Evolutionary conservation across 108 stramenopile genomes (phyloP), one percentile per base, ranked within the genome.

Genomic region (Nitzschia sp.): DNA sequence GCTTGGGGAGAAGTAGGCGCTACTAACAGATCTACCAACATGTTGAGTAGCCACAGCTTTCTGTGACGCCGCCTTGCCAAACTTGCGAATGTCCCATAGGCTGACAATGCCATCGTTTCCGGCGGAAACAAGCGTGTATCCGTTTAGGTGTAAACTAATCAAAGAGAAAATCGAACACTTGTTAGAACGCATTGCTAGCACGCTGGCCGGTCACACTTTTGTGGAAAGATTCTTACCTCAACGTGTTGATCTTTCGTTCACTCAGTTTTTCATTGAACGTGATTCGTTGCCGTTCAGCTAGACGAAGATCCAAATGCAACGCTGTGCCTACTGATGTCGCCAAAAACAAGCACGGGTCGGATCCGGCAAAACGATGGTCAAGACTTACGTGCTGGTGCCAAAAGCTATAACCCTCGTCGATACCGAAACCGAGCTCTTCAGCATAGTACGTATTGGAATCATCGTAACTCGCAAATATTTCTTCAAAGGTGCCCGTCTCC

Each of bases 381-480:
- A 76, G 26, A 47, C 77, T 77, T 44, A 86, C 81, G 44, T 77
- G 75, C 50, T 92, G 89, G 11, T 81, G 77, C 86, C 86, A 95
- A 47, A 62, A 84, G 15, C 30, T n/a, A 53, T 78, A 78, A 1
- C 87, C 90, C 22, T 63, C 53, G 56, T 91, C 87, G 25, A 85
- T 46, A 3, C 82, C 80, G 59, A 71, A 85, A 2, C 93, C 90
- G 53, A 84, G 56, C 48, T 83, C 80, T 27, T 82, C 81, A 52
- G 75, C 73, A 47, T 79, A 87, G 25, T 72, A 62, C 2, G 66
- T 23, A 22, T 76, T 71, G n/a, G 78, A 76, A 65, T 87, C 91
- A 44, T 80, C 77, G 64, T 89, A 91, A 4, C 88, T 89, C 3
- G 91, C 94, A 81, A 95, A 92, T 17, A 90, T 73, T 53, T 95